These are phyloP conservation scores for Aureobasidium sp. DNA, from an alignment of 2,329 filamentous ascomycete genomes.

Conservation along the genomic window DNA sequence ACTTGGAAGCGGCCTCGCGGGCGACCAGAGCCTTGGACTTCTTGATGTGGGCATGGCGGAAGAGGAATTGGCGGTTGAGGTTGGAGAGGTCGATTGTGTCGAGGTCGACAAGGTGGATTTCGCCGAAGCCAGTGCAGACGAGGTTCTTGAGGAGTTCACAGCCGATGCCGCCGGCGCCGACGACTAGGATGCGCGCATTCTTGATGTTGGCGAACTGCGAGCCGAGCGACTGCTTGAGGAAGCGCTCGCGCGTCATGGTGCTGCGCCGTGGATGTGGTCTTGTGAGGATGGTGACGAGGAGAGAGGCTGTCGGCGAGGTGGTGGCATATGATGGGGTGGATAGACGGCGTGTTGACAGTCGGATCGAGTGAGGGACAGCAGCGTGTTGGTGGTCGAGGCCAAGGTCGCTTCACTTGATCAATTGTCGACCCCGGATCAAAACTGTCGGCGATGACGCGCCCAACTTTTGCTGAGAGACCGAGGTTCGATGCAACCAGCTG, in stretches of 20 bases:
- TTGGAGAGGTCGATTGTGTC: constrained; percentile 98
- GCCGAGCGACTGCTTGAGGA: constrained; percentile 58
- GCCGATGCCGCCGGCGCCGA: constrained; percentile 93
- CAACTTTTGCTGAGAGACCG: neutral
- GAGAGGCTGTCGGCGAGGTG: neutral
- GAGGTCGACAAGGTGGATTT: constrained; percentile 91
- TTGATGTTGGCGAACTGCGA: constrained; percentile 59
- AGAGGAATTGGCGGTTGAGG: constrained; percentile 94
- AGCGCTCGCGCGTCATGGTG: constrained; percentile 43
- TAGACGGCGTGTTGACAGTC: neutral
- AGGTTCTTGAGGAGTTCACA: constrained; percentile 97
- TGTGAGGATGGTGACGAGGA: neutral
- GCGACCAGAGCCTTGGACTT: constrained; percentile 92
- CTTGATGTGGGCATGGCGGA: constrained; percentile 94
- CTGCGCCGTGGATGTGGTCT: neutral
- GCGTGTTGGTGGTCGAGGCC: neutral
- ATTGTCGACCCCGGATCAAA: neutral
- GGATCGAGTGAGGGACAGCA: neutral
- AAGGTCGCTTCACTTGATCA: neutral
- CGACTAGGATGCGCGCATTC: constrained; percentile 80
- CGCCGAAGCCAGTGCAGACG: constrained; percentile 81
- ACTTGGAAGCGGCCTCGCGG: constrained; percentile 81
- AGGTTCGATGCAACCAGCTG: neutral
- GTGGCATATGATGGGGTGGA: neutral
- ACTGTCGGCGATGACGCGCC: constrained; percentile 7